phyloP scores from a whole-genome alignment of 163 green algal genomes.

The Prototheca cutis region DNA sequence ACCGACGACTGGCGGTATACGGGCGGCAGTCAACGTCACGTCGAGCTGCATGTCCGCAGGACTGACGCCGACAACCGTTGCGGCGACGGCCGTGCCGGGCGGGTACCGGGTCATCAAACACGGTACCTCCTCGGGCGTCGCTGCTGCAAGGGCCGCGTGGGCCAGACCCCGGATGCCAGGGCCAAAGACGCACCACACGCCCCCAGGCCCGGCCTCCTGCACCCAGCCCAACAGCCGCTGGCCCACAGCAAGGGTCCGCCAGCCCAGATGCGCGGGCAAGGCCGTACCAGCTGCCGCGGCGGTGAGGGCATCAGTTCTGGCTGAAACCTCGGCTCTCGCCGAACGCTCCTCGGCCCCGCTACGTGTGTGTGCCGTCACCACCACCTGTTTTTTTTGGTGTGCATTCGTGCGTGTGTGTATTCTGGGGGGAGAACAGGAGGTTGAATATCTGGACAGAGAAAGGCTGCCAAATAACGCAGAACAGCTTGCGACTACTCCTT shows the following conservation, averaged over 20 bases:
- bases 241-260: neutral
- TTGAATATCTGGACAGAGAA: no score
- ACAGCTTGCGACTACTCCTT: neutral
- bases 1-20: no score
- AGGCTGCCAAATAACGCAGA: no score
- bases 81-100: neutral
- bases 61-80: neutral
- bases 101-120: neutral
- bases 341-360: no score
- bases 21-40: neutral
- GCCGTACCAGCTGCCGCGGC: no score
- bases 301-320: no score
- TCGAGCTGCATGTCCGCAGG: neutral
- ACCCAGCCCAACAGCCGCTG: slow-evolving; percentile 18
- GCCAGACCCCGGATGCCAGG: slow-evolving; percentile 16
- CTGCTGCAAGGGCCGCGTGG: neutral
- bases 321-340: no score
- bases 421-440: no score
- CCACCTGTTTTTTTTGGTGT: no score
- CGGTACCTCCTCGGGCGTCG: neutral
- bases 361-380: no score
- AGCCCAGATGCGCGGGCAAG: no score
- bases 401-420: no score
- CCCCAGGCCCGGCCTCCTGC: slow-evolving; percentile 15
- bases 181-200: slow-evolving; percentile 18